Evolutionary conservation across 805 yeast species (phyloP).

Genomic region (Pichia sporocuriosa): DNA sequence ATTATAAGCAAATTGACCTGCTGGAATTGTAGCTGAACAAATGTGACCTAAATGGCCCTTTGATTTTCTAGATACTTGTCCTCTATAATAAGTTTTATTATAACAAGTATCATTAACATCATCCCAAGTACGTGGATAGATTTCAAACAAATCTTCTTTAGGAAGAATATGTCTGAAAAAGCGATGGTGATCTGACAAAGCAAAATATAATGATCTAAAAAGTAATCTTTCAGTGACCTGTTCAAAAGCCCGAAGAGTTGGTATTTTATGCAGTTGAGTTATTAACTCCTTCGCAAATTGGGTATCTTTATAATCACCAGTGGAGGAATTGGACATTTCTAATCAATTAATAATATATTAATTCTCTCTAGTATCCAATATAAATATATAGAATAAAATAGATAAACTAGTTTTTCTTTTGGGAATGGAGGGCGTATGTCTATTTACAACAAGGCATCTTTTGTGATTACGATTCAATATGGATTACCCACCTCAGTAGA

Average conservation of each 20-base stretch:
- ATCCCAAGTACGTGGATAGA: constrained; percentile 23
- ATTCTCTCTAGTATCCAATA: too few relatives aligned
- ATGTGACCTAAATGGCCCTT: constrained; percentile 51
- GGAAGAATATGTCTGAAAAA: constrained; percentile 10
- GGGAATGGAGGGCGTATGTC: too few relatives aligned
- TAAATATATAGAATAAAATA: too few relatives aligned
- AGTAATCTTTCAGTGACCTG: constrained; percentile 7
- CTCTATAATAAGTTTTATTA: constrained; percentile 20
- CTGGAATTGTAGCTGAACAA: constrained; percentile 58
- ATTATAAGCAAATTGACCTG: constrained; percentile 62
- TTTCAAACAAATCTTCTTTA: constrained; percentile 1
- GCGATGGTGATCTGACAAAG: constrained; percentile 11
- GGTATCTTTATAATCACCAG: constrained; percentile 8
- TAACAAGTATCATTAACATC: constrained; percentile 16
- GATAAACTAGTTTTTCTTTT: too few relatives aligned
- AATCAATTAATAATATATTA: too few relatives aligned
- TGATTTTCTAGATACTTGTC: constrained; percentile 15
- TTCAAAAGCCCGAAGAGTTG: constrained; percentile 5
- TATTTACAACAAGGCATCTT: too few relatives aligned
- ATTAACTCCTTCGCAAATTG: constrained; percentile 6
- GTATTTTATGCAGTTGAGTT: constrained; percentile 9
- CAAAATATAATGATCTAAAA: constrained; percentile 14
- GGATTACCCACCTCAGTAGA: too few relatives aligned
- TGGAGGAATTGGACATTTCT: too few relatives aligned
- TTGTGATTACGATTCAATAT: too few relatives aligned